Conservation (phyloP, 2,329 filamentous ascomycete species). For the Furcasterigmium sp. region DNA sequence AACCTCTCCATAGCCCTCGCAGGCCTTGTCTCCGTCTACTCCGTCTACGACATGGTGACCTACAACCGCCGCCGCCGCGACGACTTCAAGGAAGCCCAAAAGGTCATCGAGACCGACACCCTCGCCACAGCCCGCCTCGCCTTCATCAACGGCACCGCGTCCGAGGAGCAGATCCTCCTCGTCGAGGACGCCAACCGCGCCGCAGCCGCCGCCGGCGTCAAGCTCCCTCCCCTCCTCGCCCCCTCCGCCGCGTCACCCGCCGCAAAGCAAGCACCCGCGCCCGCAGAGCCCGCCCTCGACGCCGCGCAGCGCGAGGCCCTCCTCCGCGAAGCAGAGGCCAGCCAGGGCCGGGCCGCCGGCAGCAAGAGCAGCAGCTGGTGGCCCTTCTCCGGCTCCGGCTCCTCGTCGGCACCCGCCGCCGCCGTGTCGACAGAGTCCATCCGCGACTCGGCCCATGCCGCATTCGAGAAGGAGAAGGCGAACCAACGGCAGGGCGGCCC, state of each 20-base stretch:
- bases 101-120: slow-evolving; percentile 46
- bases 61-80: slow-evolving; percentile 55
- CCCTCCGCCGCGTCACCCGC: slow-evolving; percentile 25
- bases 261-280: slow-evolving; percentile 14
- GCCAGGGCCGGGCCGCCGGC: background rate
- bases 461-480: slow-evolving; percentile 43
- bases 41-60: slow-evolving; percentile 55
- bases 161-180: slow-evolving; percentile 48
- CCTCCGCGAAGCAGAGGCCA: background rate
- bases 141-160: slow-evolving; percentile 54
- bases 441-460: slow-evolving; percentile 33
- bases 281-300: slow-evolving; percentile 8
- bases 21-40: slow-evolving; percentile 51
- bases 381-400: slow-evolving; percentile 25
- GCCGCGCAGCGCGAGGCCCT: slow-evolving; percentile 1
- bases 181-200: slow-evolving; percentile 52
- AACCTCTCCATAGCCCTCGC: slow-evolving; percentile 44
- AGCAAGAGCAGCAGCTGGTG: slow-evolving; percentile 23
- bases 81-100: slow-evolving; percentile 53
- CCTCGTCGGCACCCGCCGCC: slow-evolving; percentile 21
- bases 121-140: slow-evolving; percentile 53
- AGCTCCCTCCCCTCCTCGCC: slow-evolving; percentile 46
- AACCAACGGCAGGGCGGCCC: slow-evolving; percentile 45
- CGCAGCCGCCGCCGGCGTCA: slow-evolving; percentile 37
- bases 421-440: slow-evolving; percentile 23